Percentiles rank a stretch among this genome's conserved stretches.
Evolutionary conservation across 2,329 filamentous ascomycete genomes (phyloP).

Genomic region (Tolypocladium inflatum): DNA sequence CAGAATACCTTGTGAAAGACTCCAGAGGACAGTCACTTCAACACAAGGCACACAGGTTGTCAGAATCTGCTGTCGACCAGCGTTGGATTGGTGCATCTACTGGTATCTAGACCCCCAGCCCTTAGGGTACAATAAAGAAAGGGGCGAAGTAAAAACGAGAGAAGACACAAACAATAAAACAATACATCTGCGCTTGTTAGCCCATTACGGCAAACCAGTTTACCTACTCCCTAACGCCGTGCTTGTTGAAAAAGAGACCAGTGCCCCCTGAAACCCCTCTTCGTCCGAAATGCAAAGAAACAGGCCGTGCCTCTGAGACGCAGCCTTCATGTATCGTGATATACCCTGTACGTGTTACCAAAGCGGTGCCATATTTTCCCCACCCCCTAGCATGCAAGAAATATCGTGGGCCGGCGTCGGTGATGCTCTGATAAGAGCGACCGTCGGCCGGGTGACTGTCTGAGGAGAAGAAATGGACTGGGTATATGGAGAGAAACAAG

Average conservation of each 20-base stretch:
- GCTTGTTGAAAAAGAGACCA: constrained; percentile 14
- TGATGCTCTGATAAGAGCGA: neutral
- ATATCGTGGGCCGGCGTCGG: neutral
- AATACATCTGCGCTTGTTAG: neutral
- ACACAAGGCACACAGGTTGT: neutral
- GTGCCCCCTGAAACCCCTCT: neutral
- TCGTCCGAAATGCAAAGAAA: constrained; percentile 5
- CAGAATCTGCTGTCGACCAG: neutral
- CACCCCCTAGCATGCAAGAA: neutral
- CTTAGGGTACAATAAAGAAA: neutral
- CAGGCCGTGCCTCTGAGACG: neutral
- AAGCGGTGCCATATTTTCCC: constrained; percentile 6
- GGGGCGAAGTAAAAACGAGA: neutral
- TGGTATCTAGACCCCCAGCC: neutral
- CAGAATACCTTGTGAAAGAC: neutral
- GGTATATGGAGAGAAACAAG: constrained; percentile 2
- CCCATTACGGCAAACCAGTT: neutral
- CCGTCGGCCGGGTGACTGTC: neutral
- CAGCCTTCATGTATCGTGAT: constrained; percentile 17
- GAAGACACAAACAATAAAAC: neutral
- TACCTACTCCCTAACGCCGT: constrained; percentile 21
- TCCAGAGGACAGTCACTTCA: neutral
- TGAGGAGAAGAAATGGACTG: neutral
- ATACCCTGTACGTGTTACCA: constrained; percentile 18
- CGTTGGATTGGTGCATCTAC: neutral